Evolutionary conservation across 805 yeast species (phyloP).

Genomic region (Nakazawaea laoshanensis): DNA sequence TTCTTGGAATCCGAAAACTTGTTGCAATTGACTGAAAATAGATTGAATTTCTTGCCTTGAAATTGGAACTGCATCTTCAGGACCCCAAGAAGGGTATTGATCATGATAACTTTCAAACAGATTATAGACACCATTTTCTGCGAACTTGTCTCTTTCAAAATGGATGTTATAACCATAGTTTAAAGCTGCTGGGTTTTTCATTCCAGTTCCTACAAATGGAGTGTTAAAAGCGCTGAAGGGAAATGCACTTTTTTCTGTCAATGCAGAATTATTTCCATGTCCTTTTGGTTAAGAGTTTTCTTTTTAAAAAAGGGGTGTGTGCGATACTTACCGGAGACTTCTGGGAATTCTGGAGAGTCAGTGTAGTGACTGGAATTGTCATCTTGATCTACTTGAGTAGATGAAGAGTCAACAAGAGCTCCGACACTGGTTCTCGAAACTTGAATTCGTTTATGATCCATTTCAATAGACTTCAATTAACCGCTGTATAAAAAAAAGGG

Average conservation of each 20-base stretch:
- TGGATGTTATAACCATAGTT: constrained; percentile 15
- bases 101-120: constrained; percentile 35
- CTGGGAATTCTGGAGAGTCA: constrained; percentile 7
- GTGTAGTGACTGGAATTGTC: constrained; percentile 8
- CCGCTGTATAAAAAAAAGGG: too few relatives aligned
- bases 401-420: too few relatives aligned
- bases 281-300: background rate
- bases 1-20: constrained; percentile 58
- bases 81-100: constrained; percentile 49
- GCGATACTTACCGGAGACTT: background rate
- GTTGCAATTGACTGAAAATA: constrained; percentile 42
- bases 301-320: background rate
- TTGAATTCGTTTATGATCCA: too few relatives aligned
- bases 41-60: constrained; percentile 45
- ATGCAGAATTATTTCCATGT: constrained; percentile 3
- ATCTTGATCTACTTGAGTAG: too few relatives aligned
- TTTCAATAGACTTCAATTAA: too few relatives aligned
- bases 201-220: constrained; percentile 31
- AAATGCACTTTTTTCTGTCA: constrained; percentile 7
- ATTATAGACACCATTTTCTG: constrained; percentile 32
- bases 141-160: constrained; percentile 26
- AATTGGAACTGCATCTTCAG: constrained; percentile 35
- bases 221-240: constrained; percentile 35
- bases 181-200: constrained; percentile 20
- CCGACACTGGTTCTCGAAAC: too few relatives aligned